Evolutionary conservation across 2,329 filamentous ascomycete species (phyloP), one percentile per base, ranked within the genome.

Genomic region (Pseudonectria foliicola): DNA sequence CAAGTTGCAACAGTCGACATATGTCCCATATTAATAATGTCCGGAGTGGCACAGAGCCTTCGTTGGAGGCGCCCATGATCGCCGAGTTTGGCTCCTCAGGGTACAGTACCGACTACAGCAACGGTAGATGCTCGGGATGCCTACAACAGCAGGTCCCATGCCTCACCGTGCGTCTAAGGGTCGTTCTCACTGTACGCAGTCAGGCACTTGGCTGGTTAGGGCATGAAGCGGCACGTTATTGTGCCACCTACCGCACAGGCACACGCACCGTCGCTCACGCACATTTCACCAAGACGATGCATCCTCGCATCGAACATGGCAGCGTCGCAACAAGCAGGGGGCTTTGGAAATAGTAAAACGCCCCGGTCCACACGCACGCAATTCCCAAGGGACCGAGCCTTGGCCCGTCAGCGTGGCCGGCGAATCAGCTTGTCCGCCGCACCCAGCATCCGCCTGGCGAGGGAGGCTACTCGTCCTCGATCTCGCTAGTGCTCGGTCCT

Each of bases 221-320:
- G 42, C 39, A 48, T 50, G 45, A 41, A 46, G 44, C 48, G 46
- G 48, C 39, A 47, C 35, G 38, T 45, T 39, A 30, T 42, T 46
- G 44, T 47, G 46, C 52, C 44, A 50, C 48, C 44, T 38, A 44
- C 35, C 31, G 33, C 35, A 36, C 42, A 31, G 29, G 33, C 29
- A 34, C 27, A 24, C 34, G 37, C 32, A 45, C 39, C 40, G 36
- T 38, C 25, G 25, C 38, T 30, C 35, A 34, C 29, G 27, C 26
- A 30, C 35, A 44, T 37, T 34, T 34, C n/a, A 32, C 18, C n/a
- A n/a, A n/a, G 18, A 21, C 18, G 18, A 21, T 27, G 25, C 12
- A 27, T 27, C 12, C 12, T 6, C 12, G 25, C 12, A 27, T 27
- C 12, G 25, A 27, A n/a, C 12, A 27, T 27, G 25, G 25, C 12